Evolutionary conservation across 2,329 filamentous ascomycete species (phyloP), one percentile per base, ranked within the genome.

Genomic region (Botrytis hyacinthi): DNA sequence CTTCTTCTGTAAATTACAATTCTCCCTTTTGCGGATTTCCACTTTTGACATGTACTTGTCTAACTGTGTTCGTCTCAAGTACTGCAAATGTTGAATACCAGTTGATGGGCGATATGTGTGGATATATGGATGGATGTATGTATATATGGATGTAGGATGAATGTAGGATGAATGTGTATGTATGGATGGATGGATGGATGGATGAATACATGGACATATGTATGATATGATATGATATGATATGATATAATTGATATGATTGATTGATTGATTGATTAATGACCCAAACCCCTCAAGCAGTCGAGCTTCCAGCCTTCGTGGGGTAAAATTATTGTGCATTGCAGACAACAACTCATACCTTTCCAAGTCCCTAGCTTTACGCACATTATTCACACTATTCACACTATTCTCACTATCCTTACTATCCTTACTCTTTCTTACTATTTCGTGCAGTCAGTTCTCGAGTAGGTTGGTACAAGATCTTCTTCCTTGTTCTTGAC

Each of bases 11-110:
- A 61, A 61, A 46, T 65, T 46, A 18, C 3, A 14, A 26, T 48
- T 18, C 22, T 66, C 63, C 44, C 63, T 37, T 66, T 14, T 32
- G 1, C 7, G 26, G 9, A n/a, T n/a, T 14, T 37, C 65, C 65
- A 67, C 65, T 67, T 51, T 67, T 37, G 32, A n/a, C 16, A 32
- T 35, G 12, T 22, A 42, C 20, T 8, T 22, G 3, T 29, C 51
- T 54, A 54, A 54, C 51, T 8, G 26, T 29, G 51, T 54, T 54
- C 14, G 51, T 54, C 51, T 7, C n/a, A 16, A 29, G 26, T n/a
- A 16, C 12, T 29, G 1, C 3, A 8, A 54, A 54, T 72, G 75
- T 76, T 72, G 71, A 74, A 73, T 73, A 74, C 72, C 75, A 71
- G 74, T 37, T 12, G 14, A 37, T 14, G 59, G 32, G 8, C 10